Evolutionary conservation across 441 rosid species (phyloP).

Genomic region (Populus trichocarpa): DNA sequence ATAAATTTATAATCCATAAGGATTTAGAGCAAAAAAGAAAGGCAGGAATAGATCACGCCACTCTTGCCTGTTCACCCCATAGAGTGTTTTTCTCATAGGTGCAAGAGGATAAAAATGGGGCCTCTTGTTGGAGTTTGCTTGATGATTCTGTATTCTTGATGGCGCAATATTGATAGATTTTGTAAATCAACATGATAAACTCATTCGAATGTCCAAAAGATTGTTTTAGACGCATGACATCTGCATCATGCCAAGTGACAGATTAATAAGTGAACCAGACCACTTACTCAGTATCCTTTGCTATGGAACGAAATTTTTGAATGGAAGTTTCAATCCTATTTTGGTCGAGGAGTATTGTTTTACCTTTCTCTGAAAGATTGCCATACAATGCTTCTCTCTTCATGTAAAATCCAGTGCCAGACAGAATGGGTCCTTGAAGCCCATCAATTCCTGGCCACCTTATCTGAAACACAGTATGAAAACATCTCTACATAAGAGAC

Average conservation of each 20-base stretch:
- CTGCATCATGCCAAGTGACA: slow-evolving; percentile 2
- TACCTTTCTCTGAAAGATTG: slow-evolving; percentile 17
- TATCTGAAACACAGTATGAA: slow-evolving; percentile 12
- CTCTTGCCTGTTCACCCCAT: slow-evolving; percentile 33
- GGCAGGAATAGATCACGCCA: not conserved
- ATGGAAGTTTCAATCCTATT: not conserved
- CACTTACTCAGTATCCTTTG: not conserved
- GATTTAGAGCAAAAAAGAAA: not conserved
- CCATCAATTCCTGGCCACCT: slow-evolving; percentile 41
- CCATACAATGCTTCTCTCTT: slow-evolving; percentile 35
- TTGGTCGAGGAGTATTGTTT: not conserved
- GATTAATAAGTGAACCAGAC: not conserved
- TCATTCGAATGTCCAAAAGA: slow-evolving; percentile 34
- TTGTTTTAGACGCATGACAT: slow-evolving; percentile 21
- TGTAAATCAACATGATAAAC: slow-evolving; percentile 20
- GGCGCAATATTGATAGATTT: not conserved
- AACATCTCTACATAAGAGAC: not conserved
- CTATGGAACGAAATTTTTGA: not conserved
- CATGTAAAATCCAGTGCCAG: slow-evolving; percentile 41
- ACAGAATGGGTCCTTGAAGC: slow-evolving; percentile 33
- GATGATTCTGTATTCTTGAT: not conserved
- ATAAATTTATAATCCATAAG: not conserved
- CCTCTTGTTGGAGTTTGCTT: slow-evolving; percentile 22
- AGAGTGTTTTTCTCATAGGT: slow-evolving; percentile 22
- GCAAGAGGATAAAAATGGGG: slow-evolving; percentile 27